A percentile compares a stretch with the other conserved stretches of the same genome.
These are phyloP conservation scores for Dalbergia cochinchinensis DNA, from an alignment of 306 rosid genomes.

Conservation along the genomic window DNA sequence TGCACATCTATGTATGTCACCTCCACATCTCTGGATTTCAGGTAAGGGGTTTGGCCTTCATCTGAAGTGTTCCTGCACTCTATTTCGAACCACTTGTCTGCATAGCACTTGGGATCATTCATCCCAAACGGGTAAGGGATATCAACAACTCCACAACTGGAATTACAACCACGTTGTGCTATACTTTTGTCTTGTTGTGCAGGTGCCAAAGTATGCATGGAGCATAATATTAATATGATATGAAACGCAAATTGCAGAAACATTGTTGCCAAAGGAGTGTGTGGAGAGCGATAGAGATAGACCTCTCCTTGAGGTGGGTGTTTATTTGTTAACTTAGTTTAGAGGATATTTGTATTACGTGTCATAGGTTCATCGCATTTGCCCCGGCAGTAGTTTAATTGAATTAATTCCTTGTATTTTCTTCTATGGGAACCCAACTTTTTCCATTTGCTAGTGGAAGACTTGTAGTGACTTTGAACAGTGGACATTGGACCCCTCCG, in stretches of 20 bases:
- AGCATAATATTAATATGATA: background rate
- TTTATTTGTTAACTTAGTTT: no score
- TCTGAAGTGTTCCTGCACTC: background rate
- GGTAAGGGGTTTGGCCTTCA: background rate
- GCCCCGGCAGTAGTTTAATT: no score
- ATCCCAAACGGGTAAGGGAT: constrained; percentile 55
- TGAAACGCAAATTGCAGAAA: background rate
- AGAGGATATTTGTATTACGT: background rate
- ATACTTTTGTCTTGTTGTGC: background rate
- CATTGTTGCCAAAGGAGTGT: background rate
- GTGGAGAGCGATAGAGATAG: background rate
- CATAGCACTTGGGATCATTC: constrained; percentile 21
- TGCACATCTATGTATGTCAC: background rate
- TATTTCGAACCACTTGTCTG: constrained; percentile 3
- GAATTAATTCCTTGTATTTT: no score
- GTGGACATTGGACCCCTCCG: no score
- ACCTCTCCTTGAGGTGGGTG: background rate
- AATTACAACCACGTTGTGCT: constrained; percentile 36
- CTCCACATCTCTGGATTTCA: background rate
- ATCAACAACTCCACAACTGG: constrained; percentile 24
- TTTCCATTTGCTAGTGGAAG: no score
- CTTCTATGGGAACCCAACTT: no score
- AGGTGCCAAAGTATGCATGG: background rate
- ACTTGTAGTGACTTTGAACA: no score
- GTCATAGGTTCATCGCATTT: background rate